These are phyloP conservation scores for Torulaspora indica DNA, from an alignment of 805 yeast genomes.

Conservation along the genomic window DNA sequence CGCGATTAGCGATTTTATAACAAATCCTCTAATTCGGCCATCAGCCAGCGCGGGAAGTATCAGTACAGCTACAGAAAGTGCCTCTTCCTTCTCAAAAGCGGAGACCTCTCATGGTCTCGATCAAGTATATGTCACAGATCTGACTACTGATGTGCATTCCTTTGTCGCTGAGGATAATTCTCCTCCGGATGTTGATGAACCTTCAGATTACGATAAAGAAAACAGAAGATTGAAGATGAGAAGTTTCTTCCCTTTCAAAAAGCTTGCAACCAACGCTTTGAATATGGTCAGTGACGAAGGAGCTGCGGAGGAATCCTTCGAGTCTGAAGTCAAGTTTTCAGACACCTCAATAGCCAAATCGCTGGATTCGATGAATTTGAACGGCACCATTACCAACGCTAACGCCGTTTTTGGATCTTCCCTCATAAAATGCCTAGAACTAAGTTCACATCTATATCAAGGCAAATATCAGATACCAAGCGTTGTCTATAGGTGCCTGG, in stretches of 20 bases:
- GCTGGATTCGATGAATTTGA: slow-evolving; percentile 33
- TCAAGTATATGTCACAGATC: slow-evolving; percentile 22
- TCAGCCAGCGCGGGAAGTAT: slow-evolving; percentile 11
- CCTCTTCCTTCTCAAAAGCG: slow-evolving; percentile 4
- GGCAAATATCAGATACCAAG: slow-evolving; percentile 53
- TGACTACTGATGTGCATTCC: slow-evolving; percentile 7
- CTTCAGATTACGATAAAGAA: slow-evolving; percentile 36
- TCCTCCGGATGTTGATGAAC: slow-evolving; percentile 14
- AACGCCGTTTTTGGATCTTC: slow-evolving; percentile 63
- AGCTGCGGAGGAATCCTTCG: slow-evolving; percentile 8
- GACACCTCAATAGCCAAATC: slow-evolving; percentile 29
- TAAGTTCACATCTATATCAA: slow-evolving; percentile 45
- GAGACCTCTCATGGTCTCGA: slow-evolving; percentile 16
- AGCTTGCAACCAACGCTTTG: slow-evolving; percentile 23
- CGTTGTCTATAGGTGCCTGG: slow-evolving; percentile 69
- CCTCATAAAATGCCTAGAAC: slow-evolving; percentile 45
- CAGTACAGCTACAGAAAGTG: slow-evolving; percentile 9
- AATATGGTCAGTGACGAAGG: slow-evolving; percentile 11
- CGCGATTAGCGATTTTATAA: slow-evolving; percentile 37
- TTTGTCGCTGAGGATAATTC: slow-evolving; percentile 6
- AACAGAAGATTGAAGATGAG: slow-evolving; percentile 48
- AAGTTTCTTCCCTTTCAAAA: slow-evolving; percentile 56
- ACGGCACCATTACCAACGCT: slow-evolving; percentile 6
- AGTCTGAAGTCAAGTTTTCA: slow-evolving; percentile 15
- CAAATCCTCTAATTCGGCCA: slow-evolving; percentile 9